Evolutionary conservation across 2,329 filamentous ascomycete genomes (phyloP).

Genomic region (Calonectria hongkongensis): DNA sequence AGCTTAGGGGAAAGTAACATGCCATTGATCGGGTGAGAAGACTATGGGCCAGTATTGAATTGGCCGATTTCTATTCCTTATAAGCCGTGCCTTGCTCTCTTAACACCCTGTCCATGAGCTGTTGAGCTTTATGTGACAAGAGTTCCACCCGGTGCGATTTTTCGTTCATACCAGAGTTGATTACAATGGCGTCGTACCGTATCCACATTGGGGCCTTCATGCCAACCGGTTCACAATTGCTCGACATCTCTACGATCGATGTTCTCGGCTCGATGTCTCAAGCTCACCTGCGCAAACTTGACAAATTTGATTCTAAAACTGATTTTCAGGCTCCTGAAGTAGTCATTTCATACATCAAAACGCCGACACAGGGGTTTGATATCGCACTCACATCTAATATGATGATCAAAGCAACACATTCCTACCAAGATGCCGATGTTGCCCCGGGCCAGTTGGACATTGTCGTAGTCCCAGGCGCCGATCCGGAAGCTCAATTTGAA

Average conservation of each 20-base stretch:
- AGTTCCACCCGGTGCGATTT: neutral
- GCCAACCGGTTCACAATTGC: neutral
- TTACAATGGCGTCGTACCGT: neutral
- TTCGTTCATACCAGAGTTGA: neutral
- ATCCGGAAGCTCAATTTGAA: constrained; percentile 3
- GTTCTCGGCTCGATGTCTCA: neutral
- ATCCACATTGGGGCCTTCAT: constrained; percentile 1
- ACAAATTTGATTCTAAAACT: neutral
- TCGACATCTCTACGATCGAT: neutral
- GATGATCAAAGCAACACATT: neutral
- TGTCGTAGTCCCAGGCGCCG: neutral
- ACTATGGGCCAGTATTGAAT: too few species aligned
- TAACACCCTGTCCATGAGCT: too few species aligned
- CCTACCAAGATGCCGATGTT: constrained; percentile 1
- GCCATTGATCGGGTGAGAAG: too few species aligned
- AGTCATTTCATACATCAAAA: neutral
- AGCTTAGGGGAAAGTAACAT: too few species aligned
- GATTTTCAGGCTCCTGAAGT: neutral
- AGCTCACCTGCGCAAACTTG: neutral
- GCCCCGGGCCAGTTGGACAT: neutral
- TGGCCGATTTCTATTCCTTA: too few species aligned
- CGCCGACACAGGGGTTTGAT: neutral
- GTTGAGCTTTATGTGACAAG: neutral
- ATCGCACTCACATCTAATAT: neutral
- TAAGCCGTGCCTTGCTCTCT: too few species aligned